Evolutionary conservation across 2,329 filamentous ascomycete genomes (phyloP).

Genomic region (Xylariaceae sp.): DNA sequence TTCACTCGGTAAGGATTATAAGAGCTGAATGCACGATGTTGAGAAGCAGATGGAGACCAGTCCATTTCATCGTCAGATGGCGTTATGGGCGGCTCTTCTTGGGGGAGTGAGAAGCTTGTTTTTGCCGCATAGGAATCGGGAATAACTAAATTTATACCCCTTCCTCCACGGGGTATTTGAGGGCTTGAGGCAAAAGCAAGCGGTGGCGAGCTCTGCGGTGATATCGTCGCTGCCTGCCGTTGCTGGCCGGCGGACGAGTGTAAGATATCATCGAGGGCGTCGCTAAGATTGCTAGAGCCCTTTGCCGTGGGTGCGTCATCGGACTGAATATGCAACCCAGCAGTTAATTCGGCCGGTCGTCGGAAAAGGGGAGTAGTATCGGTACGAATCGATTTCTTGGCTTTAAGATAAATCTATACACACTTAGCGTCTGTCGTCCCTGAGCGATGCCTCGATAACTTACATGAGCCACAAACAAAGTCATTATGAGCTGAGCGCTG

Average conservation of each 20-base stretch:
- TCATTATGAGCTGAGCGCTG: constrained; percentile 53
- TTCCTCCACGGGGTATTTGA: neutral
- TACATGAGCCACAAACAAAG: constrained; percentile 51
- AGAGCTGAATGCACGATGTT: constrained; percentile 52
- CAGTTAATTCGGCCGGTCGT: constrained; percentile 24
- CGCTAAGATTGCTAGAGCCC: constrained; percentile 25
- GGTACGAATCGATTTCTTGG: constrained; percentile 46
- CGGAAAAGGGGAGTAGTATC: constrained; percentile 55
- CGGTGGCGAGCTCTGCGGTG: neutral
- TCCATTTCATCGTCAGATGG: constrained; percentile 64
- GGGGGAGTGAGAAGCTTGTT: neutral
- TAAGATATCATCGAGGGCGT: constrained; percentile 31
- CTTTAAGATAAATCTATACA: constrained; percentile 44
- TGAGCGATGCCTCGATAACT: constrained; percentile 29
- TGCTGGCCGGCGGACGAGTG: constrained; percentile 12
- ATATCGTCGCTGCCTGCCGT: constrained; percentile 1
- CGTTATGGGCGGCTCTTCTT: constrained; percentile 19
- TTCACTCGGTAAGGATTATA: constrained; percentile 39
- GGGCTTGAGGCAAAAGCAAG: neutral
- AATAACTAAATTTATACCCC: neutral
- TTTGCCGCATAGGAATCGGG: neutral
- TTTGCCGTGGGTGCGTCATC: constrained; percentile 33
- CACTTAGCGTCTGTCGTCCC: constrained; percentile 22
- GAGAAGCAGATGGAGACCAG: constrained; percentile 61
- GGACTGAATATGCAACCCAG: constrained; percentile 25